A percentile compares a stretch with the other conserved stretches of the same genome.
phyloP scores from a whole-genome alignment of 805 yeast species.

The Blastobotrys parvus region DNA sequence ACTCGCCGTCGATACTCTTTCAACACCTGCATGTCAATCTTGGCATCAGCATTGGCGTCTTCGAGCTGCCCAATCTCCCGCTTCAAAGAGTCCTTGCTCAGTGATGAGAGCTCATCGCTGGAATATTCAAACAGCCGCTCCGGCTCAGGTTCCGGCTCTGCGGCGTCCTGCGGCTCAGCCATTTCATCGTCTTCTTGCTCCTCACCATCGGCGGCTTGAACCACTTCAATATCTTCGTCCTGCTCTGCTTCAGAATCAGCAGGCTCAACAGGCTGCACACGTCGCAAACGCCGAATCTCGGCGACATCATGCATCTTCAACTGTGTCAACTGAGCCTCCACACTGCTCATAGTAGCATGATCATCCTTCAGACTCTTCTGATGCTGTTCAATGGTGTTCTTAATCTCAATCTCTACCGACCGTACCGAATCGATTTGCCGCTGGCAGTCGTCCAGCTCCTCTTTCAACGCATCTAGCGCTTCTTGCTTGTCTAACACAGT shows the following conservation, averaged over 20 bases:
- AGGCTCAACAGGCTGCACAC: constrained; percentile 32
- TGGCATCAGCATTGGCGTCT: constrained; percentile 44
- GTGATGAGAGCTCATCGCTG: constrained; percentile 41
- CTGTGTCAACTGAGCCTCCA: constrained; percentile 31
- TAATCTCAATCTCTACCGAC: constrained; percentile 59
- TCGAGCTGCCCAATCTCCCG: constrained; percentile 48
- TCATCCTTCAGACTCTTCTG: constrained; percentile 36
- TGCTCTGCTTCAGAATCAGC: constrained; percentile 2
- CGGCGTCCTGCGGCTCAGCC: neutral
- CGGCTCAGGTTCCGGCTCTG: constrained; percentile 5
- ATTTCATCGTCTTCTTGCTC: constrained; percentile 3
- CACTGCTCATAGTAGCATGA: constrained; percentile 29
- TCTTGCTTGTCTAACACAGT: constrained; percentile 22
- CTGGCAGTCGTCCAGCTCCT: constrained; percentile 33
- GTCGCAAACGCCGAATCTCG: constrained; percentile 24
- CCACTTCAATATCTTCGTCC: constrained; percentile 4
- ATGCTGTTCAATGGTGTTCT: constrained; percentile 53
- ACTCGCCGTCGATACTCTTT: constrained; percentile 67
- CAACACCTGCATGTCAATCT: constrained; percentile 64
- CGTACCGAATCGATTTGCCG: constrained; percentile 46
- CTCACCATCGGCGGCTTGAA: constrained; percentile 2
- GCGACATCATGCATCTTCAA: constrained; percentile 48
- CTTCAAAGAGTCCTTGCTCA: constrained; percentile 43
- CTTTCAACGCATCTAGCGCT: constrained; percentile 29
- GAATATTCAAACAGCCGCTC: constrained; percentile 37